Evolutionary conservation across 768 basidiomycete species (phyloP).

Genomic region (Tulasnella calospora): DNA sequence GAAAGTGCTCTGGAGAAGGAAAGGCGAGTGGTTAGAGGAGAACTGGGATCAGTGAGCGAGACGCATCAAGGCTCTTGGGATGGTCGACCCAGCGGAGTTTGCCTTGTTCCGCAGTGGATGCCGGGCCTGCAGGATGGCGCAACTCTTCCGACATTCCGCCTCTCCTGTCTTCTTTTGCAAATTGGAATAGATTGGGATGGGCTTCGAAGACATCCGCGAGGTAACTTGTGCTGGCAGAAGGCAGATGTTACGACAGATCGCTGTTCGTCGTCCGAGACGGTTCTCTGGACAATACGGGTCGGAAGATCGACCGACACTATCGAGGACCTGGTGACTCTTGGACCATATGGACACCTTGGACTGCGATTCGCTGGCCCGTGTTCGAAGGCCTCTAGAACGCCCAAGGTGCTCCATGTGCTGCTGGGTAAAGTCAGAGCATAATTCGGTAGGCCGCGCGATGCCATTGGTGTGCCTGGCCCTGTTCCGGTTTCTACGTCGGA

Average conservation of each 20-base stretch:
- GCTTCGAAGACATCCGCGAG: conserved; percentile 1
- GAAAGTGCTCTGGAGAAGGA: background rate
- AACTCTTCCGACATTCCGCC: background rate
- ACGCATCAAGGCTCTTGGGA: background rate
- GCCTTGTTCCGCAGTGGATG: background rate
- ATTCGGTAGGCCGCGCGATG: background rate
- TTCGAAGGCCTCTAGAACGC: background rate
- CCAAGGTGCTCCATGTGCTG: conserved; percentile 1
- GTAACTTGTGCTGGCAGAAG: background rate
- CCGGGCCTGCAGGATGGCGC: background rate
- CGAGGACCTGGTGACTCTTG: background rate
- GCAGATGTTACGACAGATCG: background rate
- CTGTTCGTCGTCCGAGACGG: conserved; percentile 4
- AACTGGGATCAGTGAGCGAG: background rate
- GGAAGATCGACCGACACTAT: background rate
- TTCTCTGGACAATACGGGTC: background rate
- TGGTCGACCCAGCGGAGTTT: background rate
- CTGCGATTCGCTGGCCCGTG: background rate
- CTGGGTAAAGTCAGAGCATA: background rate
- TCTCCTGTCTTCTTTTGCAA: conserved; percentile 3
- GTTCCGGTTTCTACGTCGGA: conserved; percentile 1
- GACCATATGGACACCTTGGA: background rate
- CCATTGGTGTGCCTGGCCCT: background rate
- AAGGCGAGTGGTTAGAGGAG: background rate
- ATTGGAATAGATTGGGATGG: background rate